phyloP scores from a whole-genome alignment of 257 asterid species.

The Marsdenia floribunda region DNA sequence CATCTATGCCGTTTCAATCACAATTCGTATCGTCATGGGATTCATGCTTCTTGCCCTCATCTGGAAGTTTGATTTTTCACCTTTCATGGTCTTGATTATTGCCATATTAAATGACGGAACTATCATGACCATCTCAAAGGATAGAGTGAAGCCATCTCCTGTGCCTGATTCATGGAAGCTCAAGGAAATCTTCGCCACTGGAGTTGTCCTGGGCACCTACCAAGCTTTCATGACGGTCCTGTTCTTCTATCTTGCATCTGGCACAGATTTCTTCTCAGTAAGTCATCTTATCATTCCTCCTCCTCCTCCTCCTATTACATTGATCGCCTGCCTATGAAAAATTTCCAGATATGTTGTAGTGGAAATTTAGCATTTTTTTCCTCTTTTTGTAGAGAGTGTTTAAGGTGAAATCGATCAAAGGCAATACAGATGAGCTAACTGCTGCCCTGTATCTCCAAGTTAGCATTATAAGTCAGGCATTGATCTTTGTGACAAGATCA shows the following conservation, averaged over 20 bases:
- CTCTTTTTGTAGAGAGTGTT: constrained; percentile 31
- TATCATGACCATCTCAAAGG: constrained; percentile 93
- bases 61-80: constrained; percentile 90
- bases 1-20: constrained; percentile 83
- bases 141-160: constrained; percentile 84
- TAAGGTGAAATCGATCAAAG: constrained; percentile 46
- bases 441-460: constrained; percentile 95
- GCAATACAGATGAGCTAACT: constrained; percentile 42
- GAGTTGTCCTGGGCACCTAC: constrained; percentile 80
- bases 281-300: constrained; percentile 1
- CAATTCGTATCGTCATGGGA: constrained; percentile 83
- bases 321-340: background rate
- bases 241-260: constrained; percentile 71
- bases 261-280: constrained; percentile 66
- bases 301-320: background rate
- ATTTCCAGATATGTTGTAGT: background rate
- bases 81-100: constrained; percentile 86
- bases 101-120: constrained; percentile 89
- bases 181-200: constrained; percentile 82
- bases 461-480: constrained; percentile 88
- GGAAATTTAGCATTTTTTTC: background rate
- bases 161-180: constrained; percentile 94
- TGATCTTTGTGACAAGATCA: constrained; percentile 84
- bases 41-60: constrained; percentile 84
- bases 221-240: constrained; percentile 69